Evolutionary conservation across 331 rosid species (phyloP), one percentile per base, ranked within the genome.

Genomic region (Malus hybrid): DNA sequence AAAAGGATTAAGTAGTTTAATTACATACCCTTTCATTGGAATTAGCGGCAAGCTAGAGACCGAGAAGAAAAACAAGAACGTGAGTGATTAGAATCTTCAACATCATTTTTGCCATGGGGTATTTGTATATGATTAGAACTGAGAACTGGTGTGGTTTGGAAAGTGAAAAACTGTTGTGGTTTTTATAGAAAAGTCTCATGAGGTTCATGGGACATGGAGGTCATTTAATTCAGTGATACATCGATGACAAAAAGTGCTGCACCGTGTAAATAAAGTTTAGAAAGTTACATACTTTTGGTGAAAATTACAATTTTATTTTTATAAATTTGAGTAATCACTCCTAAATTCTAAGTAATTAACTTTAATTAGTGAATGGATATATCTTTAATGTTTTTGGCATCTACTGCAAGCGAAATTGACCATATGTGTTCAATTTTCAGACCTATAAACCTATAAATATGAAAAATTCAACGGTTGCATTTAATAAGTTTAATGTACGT

Each of bases 31-130:
- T 6, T 32, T 82, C 82, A 63, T 80, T 73, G 77, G 86, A 85
- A 53, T 70, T 57, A 52, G 66, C 75, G 4, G 64, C 77, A 4
- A 65, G 67, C 55, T 77, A 83, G 67, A 83, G 53, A 48, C 77
- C 7, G 19, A 85, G 26, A 61, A 88, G 77, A 73, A 84, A 83
- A 66, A 80, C 1, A 46, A 88, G 80, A 75, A 88, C 56, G 12
- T 78, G 77, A 18, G 84, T 73, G 10, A 83, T 13, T 0, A 83
- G 63, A 63, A 81, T 73, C 82, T 80, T 87, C 34, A 82, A 75
- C 79, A 82, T 77, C 44, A 81, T 66, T 83, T 81, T 88, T 48
- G 83, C 71, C 90, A 81, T 84, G 60, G 57, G 15, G 55, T 15
- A 50, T 5, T 50, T 50, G 55, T 4, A 50, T 6, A 46, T 0